phyloP scores from a whole-genome alignment of 1,139 yeast genomes.

The Candida neerlandica region DNA sequence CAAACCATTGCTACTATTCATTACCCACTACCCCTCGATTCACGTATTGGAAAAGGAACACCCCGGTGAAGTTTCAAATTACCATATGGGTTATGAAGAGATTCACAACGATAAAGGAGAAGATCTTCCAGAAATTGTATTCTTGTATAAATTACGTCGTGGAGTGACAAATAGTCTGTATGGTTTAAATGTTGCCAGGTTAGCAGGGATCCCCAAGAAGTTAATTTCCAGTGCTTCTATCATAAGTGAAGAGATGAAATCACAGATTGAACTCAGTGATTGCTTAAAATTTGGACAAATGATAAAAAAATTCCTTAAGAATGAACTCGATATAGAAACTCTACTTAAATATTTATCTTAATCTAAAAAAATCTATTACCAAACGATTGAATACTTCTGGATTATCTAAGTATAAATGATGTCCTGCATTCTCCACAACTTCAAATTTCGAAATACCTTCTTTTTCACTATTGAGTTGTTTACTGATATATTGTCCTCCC shows the following conservation, averaged over 20 bases:
- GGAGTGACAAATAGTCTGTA: slow-evolving; percentile 70
- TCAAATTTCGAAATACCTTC: slow-evolving; percentile 22
- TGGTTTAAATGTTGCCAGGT: slow-evolving; percentile 77
- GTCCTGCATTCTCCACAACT: slow-evolving; percentile 42
- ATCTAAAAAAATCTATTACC: slow-evolving; percentile 30
- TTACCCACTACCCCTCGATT: slow-evolving; percentile 85
- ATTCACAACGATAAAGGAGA: slow-evolving; percentile 28
- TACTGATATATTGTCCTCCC: slow-evolving; percentile 41
- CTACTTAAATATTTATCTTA: slow-evolving; percentile 12
- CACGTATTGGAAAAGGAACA: slow-evolving; percentile 51
- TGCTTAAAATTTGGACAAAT: slow-evolving; percentile 8
- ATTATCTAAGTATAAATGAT: slow-evolving; percentile 45
- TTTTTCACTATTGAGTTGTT: slow-evolving; percentile 22
- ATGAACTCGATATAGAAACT: slow-evolving; percentile 8
- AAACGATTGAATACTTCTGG: slow-evolving; percentile 34
- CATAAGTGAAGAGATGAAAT: slow-evolving; percentile 47
- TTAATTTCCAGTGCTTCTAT: slow-evolving; percentile 53
- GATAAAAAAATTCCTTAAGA: slow-evolving; percentile 6
- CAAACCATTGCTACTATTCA: slow-evolving; percentile 68
- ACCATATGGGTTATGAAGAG: slow-evolving; percentile 76
- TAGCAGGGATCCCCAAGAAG: slow-evolving; percentile 60
- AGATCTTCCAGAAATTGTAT: slow-evolving; percentile 48
- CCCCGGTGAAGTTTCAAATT: slow-evolving; percentile 51
- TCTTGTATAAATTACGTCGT: slow-evolving; percentile 59
- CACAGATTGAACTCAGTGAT: slow-evolving; percentile 25